Percentiles rank a stretch among this genome's conserved stretches.
These are phyloP conservation scores for Daldinia concentrica DNA, from an alignment of 495 filamentous ascomycete genomes.

Conservation along the genomic window DNA sequence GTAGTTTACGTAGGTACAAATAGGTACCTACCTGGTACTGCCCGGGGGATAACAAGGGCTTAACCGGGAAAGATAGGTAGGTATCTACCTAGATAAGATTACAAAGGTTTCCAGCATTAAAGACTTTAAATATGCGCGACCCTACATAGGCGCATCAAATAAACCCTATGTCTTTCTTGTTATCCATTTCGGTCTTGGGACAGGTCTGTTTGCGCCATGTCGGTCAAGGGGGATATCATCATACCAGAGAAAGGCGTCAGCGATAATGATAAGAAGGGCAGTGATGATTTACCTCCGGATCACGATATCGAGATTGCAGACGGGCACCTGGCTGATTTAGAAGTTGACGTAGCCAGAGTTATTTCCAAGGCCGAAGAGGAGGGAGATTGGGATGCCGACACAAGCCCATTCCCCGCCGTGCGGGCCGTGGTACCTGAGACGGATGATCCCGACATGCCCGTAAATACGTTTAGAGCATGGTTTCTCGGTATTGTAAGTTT, in stretches of 20 bases:
- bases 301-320: slow-evolving; percentile 43
- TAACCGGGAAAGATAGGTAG: not conserved
- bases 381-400: slow-evolving; percentile 46
- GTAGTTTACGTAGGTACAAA: no score
- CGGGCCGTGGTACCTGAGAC: slow-evolving; percentile 52
- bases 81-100: slow-evolving; percentile 4
- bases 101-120: not conserved
- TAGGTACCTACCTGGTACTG: not conserved
- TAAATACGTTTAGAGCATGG: slow-evolving; percentile 48
- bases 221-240: not conserved
- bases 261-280: slow-evolving; percentile 18
- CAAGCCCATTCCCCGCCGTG: slow-evolving; percentile 53
- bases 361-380: slow-evolving; percentile 51
- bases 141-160: not conserved
- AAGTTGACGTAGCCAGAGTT: slow-evolving; percentile 45
- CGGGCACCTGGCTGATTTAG: slow-evolving; percentile 46
- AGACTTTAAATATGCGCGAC: not conserved
- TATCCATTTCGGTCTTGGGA: not conserved
- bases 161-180: not conserved
- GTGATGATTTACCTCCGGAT: slow-evolving; percentile 12
- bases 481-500: slow-evolving; percentile 41
- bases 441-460: slow-evolving; percentile 44
- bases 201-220: slow-evolving; percentile 9
- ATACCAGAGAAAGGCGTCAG: slow-evolving; percentile 1
- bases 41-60: not conserved